Conservation (phyloP, 75 land plant species). For the Selaginella tamariscina region DNA sequence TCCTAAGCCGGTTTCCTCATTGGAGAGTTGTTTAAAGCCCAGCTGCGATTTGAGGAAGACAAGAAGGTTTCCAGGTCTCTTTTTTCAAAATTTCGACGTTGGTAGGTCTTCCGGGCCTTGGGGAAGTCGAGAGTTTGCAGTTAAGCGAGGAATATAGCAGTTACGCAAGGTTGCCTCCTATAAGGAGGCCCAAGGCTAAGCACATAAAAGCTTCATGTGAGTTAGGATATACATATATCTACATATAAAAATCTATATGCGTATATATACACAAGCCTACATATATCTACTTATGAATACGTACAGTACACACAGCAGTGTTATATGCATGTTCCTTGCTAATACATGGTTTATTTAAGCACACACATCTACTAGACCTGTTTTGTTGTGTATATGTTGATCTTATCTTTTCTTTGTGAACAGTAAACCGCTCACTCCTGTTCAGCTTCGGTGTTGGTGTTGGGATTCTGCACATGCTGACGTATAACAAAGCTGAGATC, state of each 20-base stretch:
- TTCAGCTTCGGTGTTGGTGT: slow-evolving; percentile 59
- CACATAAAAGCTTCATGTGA: too few species aligned
- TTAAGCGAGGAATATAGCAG: too few species aligned
- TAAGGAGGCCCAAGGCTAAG: too few species aligned
- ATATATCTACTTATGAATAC: too few species aligned
- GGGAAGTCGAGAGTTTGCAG: not conserved
- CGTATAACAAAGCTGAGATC: slow-evolving; percentile 37
- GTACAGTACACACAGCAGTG: too few species aligned
- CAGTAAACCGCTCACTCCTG: slow-evolving; percentile 20
- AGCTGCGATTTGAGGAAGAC: slow-evolving; percentile 25
- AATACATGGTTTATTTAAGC: not conserved
- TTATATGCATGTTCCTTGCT: too few species aligned
- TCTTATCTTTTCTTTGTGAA: slow-evolving; percentile 4
- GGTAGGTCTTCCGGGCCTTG: slow-evolving; percentile 2
- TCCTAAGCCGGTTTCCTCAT: slow-evolving; percentile 41
- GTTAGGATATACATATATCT: too few species aligned
- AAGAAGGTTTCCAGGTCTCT: slow-evolving; percentile 24
- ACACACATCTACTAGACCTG: not conserved
- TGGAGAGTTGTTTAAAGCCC: slow-evolving; percentile 58
- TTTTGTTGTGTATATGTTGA: not conserved
- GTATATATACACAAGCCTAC: too few species aligned
- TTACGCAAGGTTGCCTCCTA: too few species aligned
- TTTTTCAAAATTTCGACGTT: slow-evolving; percentile 5
- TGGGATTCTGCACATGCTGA: slow-evolving; percentile 43
- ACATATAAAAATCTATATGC: too few species aligned